Percentiles rank a stretch among this genome's conserved stretches.
Conservation (phyloP, 2,329 filamentous ascomycete genomes). For the Penicillium expansum region DNA sequence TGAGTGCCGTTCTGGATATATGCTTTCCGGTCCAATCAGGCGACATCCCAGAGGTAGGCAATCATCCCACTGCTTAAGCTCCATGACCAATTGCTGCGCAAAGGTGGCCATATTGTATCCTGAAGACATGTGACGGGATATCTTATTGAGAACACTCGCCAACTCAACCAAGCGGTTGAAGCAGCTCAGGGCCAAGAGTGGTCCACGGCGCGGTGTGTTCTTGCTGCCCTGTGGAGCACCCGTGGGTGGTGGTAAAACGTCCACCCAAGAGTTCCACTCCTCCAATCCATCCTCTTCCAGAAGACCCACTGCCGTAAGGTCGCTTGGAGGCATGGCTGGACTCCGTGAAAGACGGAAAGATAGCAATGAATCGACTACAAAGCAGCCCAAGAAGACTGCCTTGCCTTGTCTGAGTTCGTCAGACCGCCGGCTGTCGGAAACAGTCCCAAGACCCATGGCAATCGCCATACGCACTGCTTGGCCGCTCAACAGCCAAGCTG, state of each 20-base stretch:
- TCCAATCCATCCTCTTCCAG: conserved; percentile 66
- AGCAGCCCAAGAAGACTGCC: conserved; percentile 52
- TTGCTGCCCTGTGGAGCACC: conserved; percentile 28
- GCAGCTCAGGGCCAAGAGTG: conserved; percentile 50
- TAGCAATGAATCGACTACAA: conserved; percentile 54
- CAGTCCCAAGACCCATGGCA: conserved; percentile 35
- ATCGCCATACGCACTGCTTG: conserved; percentile 51
- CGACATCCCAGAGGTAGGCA: conserved; percentile 37
- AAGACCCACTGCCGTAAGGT: conserved; percentile 48
- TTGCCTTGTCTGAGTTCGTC: conserved; percentile 38
- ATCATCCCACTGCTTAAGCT: conserved; percentile 40
- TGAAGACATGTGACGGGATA: conserved; percentile 30
- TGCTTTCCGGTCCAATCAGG: conserved; percentile 37
- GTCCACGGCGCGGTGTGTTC: conserved; percentile 35
- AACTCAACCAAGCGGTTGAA: conserved; percentile 53
- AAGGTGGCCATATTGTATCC: conserved; percentile 31
- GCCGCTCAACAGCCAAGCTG: conserved; percentile 55
- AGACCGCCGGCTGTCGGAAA: conserved; percentile 27
- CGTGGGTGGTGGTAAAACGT: conserved; percentile 40
- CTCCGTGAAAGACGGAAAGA: conserved; percentile 48
- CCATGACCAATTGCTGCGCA: conserved; percentile 36
- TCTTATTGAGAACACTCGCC: conserved; percentile 37
- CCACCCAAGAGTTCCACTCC: conserved; percentile 71
- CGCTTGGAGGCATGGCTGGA: conserved; percentile 48
- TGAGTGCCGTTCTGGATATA: conserved; percentile 37